phyloP scores from a whole-genome alignment of 768 basidiomycete genomes.

The Boletales sp. region DNA sequence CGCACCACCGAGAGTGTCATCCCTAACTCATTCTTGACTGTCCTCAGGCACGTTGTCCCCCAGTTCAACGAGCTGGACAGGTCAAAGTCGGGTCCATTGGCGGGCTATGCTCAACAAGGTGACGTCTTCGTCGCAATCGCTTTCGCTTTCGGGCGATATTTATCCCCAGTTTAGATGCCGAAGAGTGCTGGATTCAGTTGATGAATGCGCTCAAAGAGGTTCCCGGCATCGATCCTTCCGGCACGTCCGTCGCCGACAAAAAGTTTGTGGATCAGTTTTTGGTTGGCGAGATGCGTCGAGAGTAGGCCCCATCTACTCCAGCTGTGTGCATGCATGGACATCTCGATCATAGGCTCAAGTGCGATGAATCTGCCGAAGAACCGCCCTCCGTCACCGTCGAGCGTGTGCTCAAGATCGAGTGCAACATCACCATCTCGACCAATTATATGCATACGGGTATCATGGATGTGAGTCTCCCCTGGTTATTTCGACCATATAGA shows the following conservation, averaged over 20 bases:
- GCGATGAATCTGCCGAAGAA: conserved; percentile 83
- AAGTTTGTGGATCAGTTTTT: conserved; percentile 80
- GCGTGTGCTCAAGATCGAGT: conserved; percentile 83
- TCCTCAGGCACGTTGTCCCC: conserved; percentile 74
- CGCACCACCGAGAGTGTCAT: conserved; percentile 72
- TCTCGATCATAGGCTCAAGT: conserved; percentile 56
- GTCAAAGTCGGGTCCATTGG: conserved; percentile 36
- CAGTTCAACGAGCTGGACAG: conserved; percentile 82
- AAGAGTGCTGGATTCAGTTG: conserved; percentile 84
- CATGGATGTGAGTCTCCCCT: conserved; percentile 52
- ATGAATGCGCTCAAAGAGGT: conserved; percentile 70
- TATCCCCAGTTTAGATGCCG: conserved; percentile 61
- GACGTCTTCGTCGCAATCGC: neutral
- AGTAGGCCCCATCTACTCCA: conserved; percentile 34
- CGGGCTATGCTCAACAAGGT: conserved; percentile 81
- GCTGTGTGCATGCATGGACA: conserved; percentile 12
- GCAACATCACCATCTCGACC: conserved; percentile 83
- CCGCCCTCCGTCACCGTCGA: conserved; percentile 59
- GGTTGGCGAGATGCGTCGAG: conserved; percentile 72
- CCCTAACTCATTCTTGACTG: conserved; percentile 63
- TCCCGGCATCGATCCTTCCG: conserved; percentile 39
- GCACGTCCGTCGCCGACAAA: conserved; percentile 33
- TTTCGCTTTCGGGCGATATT: neutral
- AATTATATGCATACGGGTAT: conserved; percentile 90
- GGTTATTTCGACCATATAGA: conserved; percentile 5